A percentile compares a stretch with the other conserved stretches of the same genome.
These are phyloP conservation scores for Citrus mangshanensis DNA, from an alignment of 345 rosid genomes.

Conservation along the genomic window DNA sequence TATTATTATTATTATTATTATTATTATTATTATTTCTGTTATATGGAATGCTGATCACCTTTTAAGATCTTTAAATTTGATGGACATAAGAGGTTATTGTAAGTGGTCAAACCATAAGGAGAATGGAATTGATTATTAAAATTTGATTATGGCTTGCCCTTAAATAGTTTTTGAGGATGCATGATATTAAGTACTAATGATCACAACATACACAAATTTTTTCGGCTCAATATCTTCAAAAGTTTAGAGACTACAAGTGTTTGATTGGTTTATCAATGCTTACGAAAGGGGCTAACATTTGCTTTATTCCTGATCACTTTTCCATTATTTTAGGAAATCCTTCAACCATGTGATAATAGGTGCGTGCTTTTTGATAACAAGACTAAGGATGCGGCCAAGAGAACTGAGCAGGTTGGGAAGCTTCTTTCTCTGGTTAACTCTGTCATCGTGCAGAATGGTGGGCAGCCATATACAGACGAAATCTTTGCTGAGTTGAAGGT, in stretches of 20 bases:
- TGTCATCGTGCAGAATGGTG: slow-evolving; percentile 54
- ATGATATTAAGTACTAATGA: too few relatives aligned
- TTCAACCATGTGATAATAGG: slow-evolving; percentile 51
- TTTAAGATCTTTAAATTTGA: background rate
- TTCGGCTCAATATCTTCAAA: background rate
- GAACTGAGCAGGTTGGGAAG: slow-evolving; percentile 35
- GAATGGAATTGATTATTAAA: too few relatives aligned
- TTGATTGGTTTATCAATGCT: too few relatives aligned
- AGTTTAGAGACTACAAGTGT: too few relatives aligned
- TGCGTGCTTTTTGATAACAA: slow-evolving; percentile 81
- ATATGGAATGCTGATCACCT: background rate
- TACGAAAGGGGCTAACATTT: too few relatives aligned
- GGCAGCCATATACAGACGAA: slow-evolving; percentile 73
- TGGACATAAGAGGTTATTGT: background rate
- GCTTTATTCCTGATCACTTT: too few relatives aligned
- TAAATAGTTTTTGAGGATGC: background rate
- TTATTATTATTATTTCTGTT: background rate
- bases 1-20: background rate
- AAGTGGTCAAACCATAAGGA: too few relatives aligned
- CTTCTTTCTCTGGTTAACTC: slow-evolving; percentile 49
- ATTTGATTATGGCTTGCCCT: background rate
- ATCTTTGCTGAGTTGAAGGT: slow-evolving; percentile 68
- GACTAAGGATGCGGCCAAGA: slow-evolving; percentile 55
- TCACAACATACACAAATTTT: background rate
- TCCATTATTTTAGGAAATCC: slow-evolving; percentile 52